phyloP scores from a whole-genome alignment of 305 asterid genomes.

The Fraxinus baroniana region DNA sequence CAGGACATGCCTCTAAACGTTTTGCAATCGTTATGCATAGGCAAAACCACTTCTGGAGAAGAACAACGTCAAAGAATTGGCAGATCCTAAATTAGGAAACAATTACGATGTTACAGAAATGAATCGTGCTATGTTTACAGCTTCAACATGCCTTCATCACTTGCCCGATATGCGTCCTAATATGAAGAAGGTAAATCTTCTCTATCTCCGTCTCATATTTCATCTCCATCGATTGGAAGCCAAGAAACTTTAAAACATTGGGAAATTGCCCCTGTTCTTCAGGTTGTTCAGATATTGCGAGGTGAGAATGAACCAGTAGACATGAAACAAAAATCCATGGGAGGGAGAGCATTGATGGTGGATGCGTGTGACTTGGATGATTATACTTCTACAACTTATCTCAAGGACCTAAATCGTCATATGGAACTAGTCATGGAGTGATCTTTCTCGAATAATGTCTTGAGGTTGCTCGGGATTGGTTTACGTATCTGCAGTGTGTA shows the following conservation, averaged over 20 bases:
- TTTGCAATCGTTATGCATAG: constrained; percentile 34
- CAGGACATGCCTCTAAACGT: background rate
- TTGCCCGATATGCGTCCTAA: constrained; percentile 78
- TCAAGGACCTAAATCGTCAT: constrained; percentile 79
- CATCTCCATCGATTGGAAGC: background rate
- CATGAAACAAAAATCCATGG: constrained; percentile 58
- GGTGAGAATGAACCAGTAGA: constrained; percentile 68
- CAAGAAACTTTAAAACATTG: background rate
- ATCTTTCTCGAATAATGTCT: background rate
- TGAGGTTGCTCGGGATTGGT: constrained; percentile 2
- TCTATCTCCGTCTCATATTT: background rate
- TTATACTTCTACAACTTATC: constrained; percentile 60
- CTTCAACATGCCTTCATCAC: constrained; percentile 89
- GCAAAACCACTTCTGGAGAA: constrained; percentile 88
- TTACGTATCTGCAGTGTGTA: constrained; percentile 1
- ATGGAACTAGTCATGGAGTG: constrained; percentile 87
- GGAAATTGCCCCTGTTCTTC: constrained; percentile 1
- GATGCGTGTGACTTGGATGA: constrained; percentile 78
- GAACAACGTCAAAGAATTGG: constrained; percentile 60
- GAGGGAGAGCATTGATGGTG: constrained; percentile 55
- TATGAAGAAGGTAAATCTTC: constrained; percentile 66
- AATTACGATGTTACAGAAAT: constrained; percentile 56
- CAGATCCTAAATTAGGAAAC: constrained; percentile 70
- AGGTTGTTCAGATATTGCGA: constrained; percentile 66
- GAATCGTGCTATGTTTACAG: constrained; percentile 77